These are phyloP conservation scores for Huiozyma naganishii DNA, from an alignment of 805 yeast species.

Conservation along the genomic window DNA sequence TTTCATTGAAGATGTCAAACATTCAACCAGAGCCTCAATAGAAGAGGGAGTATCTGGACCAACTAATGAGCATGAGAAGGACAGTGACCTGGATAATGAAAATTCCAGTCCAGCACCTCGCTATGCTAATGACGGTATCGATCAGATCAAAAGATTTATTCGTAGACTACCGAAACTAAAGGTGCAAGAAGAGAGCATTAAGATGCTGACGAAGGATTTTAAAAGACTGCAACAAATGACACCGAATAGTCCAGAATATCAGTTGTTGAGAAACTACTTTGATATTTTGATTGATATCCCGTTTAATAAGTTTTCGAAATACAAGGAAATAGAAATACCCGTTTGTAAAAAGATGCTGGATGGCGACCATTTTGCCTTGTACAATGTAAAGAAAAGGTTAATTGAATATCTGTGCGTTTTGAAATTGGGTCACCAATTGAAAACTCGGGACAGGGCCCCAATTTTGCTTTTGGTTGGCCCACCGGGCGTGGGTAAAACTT, in stretches of 20 bases:
- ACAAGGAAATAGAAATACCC: conserved; percentile 66
- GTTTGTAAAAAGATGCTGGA: conserved; percentile 58
- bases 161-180: conserved; percentile 61
- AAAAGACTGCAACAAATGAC: conserved; percentile 68
- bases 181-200: conserved; percentile 72
- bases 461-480: conserved; percentile 95
- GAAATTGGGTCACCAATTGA: conserved; percentile 53
- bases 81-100: conserved; percentile 16
- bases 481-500: conserved; percentile 98
- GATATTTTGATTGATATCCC: conserved; percentile 94
- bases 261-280: conserved; percentile 77
- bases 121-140: conserved; percentile 67
- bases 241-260: conserved; percentile 79
- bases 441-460: conserved; percentile 84
- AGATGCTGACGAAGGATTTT: conserved; percentile 81
- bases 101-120: conserved; percentile 15
- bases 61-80: not conserved
- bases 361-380: conserved; percentile 77
- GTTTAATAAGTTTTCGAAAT: conserved; percentile 73
- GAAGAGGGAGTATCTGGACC: not conserved
- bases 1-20: conserved; percentile 38
- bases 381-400: conserved; percentile 85
- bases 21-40: conserved; percentile 3
- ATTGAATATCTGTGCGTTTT: conserved; percentile 87
- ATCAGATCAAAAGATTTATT: conserved; percentile 65